Base-by-base conservation (phyloP, 2,329 filamentous ascomycete genomes). In the Colletotrichum sp. region DNA sequence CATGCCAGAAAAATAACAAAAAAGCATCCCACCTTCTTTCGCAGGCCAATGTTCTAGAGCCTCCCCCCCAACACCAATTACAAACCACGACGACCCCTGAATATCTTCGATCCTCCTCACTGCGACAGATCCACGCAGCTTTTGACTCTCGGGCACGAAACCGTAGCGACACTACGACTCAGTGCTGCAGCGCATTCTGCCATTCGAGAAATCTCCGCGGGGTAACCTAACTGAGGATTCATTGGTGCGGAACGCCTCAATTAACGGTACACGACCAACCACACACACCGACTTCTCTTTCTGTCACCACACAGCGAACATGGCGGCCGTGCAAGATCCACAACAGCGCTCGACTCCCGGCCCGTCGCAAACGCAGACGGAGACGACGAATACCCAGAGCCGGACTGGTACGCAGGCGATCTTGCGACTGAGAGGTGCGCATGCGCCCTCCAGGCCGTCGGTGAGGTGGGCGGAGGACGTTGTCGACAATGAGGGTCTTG, bases 401-500 rank as follows among this genome's bases (percentile, higher is more conserved):
- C 82, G 80, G 76, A 82, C 80, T 36, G 79, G 76, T 66, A 80
- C 78, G 59, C 83, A 79, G 75, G 81, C 87, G 27, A 88, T 90
- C 72, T 83, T 92, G 49, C 89, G 89, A 15, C 85, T 92, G 61
- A 87, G 89, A 57, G 91, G 90, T 61, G 87, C 86, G 2, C 86
- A 88, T 72, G 80, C 82, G 16, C 80, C 86, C 0, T 85, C 86
- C 30, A 84, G 87, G 22, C 89, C 93, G 69, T 92, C 92, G 65
- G 97, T 99, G 72, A 93, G 95, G 84, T 99, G 97, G 97, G 95
- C 95, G 8, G 95, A 97, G 82, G 94, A 95, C 81, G 96, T 98
- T 8, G 89, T 99, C 4, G 96, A 99, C 86, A 99, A 99, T 82
- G 97, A 99, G 85, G 95, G 95, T 6, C 90, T 99, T 84, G 96